phyloP scores from a whole-genome alignment of 2,329 filamentous ascomycete genomes.

The Ophiocordyceps polyrhachis-furcata region DNA sequence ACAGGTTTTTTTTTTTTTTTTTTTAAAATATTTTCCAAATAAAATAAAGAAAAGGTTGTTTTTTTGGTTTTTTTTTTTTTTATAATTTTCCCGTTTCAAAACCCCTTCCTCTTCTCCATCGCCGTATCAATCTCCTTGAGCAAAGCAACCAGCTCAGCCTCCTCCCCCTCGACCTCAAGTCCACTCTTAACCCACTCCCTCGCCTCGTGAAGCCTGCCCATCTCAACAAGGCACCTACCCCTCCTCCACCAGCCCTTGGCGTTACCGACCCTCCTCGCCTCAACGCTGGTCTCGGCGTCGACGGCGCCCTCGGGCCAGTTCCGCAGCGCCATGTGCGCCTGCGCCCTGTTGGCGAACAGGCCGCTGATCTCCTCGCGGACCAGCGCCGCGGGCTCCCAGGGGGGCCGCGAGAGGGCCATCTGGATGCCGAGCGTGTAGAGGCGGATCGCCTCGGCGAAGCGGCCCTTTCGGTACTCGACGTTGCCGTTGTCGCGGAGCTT shows the following conservation, averaged over 20 bases:
- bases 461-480: constrained; percentile 58
- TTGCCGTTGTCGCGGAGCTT: constrained; percentile 88
- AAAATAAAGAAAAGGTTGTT: not conserved
- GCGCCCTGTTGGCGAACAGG: constrained; percentile 72
- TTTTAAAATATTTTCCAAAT: too few relatives aligned
- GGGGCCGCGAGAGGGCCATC: constrained; percentile 66
- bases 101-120: constrained; percentile 20
- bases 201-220: constrained; percentile 74
- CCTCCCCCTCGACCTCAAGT: constrained; percentile 65
- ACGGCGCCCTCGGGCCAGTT: constrained; percentile 73
- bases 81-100: not conserved
- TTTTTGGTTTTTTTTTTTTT: too few relatives aligned
- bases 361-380: constrained; percentile 69
- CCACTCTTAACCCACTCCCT: constrained; percentile 57
- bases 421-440: constrained; percentile 75
- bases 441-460: constrained; percentile 55
- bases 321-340: constrained; percentile 70
- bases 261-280: constrained; percentile 72
- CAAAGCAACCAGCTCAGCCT: constrained; percentile 43
- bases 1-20: not conserved
- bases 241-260: constrained; percentile 89
- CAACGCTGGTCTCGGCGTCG: constrained; percentile 75
- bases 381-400: constrained; percentile 74
- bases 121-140: constrained; percentile 40
- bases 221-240: constrained; percentile 73